Evolutionary conservation across 768 basidiomycete genomes (phyloP).

Genomic region (Lactarius vividus): DNA sequence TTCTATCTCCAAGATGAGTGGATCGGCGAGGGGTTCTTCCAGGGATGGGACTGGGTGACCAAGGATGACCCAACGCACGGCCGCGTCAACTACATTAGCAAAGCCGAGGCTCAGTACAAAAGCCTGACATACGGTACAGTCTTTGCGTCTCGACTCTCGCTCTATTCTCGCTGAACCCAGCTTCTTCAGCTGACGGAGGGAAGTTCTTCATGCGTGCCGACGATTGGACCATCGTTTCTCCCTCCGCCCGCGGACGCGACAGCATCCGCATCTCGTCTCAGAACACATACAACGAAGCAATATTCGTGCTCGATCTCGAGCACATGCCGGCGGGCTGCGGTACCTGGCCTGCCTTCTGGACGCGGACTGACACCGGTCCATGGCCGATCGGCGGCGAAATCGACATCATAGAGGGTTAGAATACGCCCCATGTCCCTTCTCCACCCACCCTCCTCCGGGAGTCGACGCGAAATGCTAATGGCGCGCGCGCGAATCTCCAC

Average conservation of each 20-base stretch:
- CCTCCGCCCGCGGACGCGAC: constrained; percentile 49
- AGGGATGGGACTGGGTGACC: constrained; percentile 49
- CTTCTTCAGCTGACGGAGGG: constrained; percentile 35
- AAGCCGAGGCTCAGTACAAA: constrained; percentile 39
- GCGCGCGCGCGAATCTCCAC: background rate
- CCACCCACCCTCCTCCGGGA: background rate
- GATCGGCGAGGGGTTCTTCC: constrained; percentile 44
- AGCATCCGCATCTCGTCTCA: constrained; percentile 54
- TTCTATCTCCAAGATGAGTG: constrained; percentile 21
- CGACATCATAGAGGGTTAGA: constrained; percentile 57
- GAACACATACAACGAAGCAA: constrained; percentile 43
- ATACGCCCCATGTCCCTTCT: too few relatives aligned
- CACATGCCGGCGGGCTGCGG: constrained; percentile 61
- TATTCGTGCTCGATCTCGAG: constrained; percentile 48
- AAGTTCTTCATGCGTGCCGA: constrained; percentile 63
- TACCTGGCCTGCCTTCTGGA: constrained; percentile 67
- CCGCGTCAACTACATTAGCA: constrained; percentile 55
- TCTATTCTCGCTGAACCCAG: background rate
- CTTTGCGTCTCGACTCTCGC: background rate
- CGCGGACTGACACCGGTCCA: constrained; percentile 42
- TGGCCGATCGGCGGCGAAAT: constrained; percentile 49
- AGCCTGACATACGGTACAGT: constrained; percentile 49
- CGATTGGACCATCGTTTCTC: constrained; percentile 36
- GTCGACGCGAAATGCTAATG: background rate
- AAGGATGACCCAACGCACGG: constrained; percentile 60